Evolutionary conservation across 805 yeast genomes (phyloP), one percentile per base, ranked within the genome.

Genomic region (Ogataea neopini): DNA sequence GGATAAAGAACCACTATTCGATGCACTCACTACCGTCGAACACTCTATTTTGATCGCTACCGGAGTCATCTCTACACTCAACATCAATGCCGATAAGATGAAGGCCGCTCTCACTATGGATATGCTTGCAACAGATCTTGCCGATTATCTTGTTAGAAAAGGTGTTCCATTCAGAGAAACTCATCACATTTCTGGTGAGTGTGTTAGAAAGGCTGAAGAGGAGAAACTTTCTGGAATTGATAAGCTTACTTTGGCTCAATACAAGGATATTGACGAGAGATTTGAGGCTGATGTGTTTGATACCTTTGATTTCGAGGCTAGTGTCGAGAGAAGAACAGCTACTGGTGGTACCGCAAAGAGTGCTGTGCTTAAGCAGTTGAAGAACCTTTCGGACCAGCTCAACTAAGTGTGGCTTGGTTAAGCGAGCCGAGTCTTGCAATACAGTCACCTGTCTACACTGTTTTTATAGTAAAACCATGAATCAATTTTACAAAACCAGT

Each of bases 141-240:
- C 99, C 34, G 99, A 94, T 68, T 94, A 94, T 68, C 77, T 94
- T 56, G 99, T 94, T 43, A 85, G 97, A 73, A 91, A 86, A 69
- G 99, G 99, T 51, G 99, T 94, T 56, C 99, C 99, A 48, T 94
- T 94, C 74, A 88, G 99, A 75, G 98, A 94, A 72, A 94, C 99
- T 1, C 99, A 94, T 72, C 98, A 94, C 69, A 94, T 94, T 52
- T 89, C 97, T 6, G 99, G 99, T 48, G 96, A 90, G 69, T 94
- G 97, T 72, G 99, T 94, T 39, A 83, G 96, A 53, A 68, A 72
- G 38, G 97, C 98, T 5, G 99, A 94, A 73, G 91, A 80, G 51
- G 69, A 75, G 50, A 78, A 77, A 17, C 72, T 88, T 36, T 72
- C 84, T 6, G 97, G 97, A 44, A 94, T 94, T 65, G 98, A 94